Evolutionary conservation across 108 stramenopile genomes (phyloP).

Genomic region (Stephanodiscus triporus): DNA sequence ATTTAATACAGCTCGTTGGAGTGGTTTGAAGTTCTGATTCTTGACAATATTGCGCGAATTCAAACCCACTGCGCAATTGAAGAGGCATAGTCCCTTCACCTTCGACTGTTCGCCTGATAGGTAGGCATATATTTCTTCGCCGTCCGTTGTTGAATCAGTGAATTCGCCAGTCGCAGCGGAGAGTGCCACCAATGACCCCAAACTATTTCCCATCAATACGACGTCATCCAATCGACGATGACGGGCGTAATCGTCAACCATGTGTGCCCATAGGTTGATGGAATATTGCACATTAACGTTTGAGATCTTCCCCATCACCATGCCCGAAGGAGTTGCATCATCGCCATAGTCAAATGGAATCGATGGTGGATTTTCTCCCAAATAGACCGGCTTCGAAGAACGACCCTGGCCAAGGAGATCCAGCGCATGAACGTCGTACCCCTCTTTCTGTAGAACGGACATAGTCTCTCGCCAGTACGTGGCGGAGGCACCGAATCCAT

Average conservation of each 20-base stretch:
- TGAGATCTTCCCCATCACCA: slow-evolving; percentile 4
- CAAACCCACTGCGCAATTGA: slow-evolving; percentile 71
- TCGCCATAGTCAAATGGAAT: not conserved
- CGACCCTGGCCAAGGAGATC: slow-evolving; percentile 69
- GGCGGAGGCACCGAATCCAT: slow-evolving; percentile 73
- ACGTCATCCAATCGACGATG: slow-evolving; percentile 42
- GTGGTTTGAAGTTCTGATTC: slow-evolving; percentile 32
- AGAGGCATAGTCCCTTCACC: slow-evolving; percentile 58
- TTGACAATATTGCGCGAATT: slow-evolving; percentile 61
- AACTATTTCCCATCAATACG: slow-evolving; percentile 64
- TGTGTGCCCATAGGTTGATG: slow-evolving; percentile 67
- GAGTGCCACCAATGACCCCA: slow-evolving; percentile 64
- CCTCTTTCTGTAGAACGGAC: slow-evolving; percentile 33
- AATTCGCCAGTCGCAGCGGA: slow-evolving; percentile 69
- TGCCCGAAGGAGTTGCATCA: not conserved
- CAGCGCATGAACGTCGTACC: slow-evolving; percentile 67
- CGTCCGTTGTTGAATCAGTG: slow-evolving; percentile 1
- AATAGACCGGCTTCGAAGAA: slow-evolving; percentile 52
- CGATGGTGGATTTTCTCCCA: not conserved
- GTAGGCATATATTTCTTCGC: slow-evolving; percentile 11
- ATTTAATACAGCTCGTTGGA: slow-evolving; percentile 41
- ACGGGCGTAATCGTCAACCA: slow-evolving; percentile 63
- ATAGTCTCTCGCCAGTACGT: slow-evolving; percentile 69
- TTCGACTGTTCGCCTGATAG: slow-evolving; percentile 13
- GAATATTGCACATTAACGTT: slow-evolving; percentile 52